Base-by-base conservation (phyloP, 2,329 filamentous ascomycete species). In the Exophiala sideris region DNA sequence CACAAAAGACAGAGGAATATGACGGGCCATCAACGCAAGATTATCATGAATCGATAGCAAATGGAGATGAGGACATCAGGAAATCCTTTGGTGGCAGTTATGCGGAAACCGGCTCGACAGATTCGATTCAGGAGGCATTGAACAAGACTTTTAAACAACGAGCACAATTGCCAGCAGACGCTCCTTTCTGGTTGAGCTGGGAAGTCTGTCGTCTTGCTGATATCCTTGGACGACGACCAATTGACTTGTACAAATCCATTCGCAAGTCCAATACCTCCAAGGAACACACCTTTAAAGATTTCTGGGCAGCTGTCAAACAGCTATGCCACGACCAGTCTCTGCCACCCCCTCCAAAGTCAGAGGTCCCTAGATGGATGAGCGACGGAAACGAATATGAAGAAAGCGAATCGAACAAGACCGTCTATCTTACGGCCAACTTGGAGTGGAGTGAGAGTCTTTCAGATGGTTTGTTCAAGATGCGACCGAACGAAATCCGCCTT, bases 381-480 rank as follows among this genome's bases (percentile, higher is more conserved):
- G 39, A 34, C 9, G 36, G 54, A 10, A 39, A 51, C 11, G 36
- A 44, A 18, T 54, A 60, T 34, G 40, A 44, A 14, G 45, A 60
- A 36, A n/a, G 12, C 21, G 33, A 51, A 12, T 40, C 34, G 12
- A 64, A 68, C 18, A 69, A 71, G 50, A 67, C 68, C 5, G 70
- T 76, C 2, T 67, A 71, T 3, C 58, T 77, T 1, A 71, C 68
- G 0, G 75, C 73, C 1, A 65, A 68, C 5, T 57, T 79, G 21
- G 65, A 70, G 3, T 75, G 72, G 69, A 67, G 68, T 41, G 50
- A 63, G 7, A 56, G 66, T 34, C 49, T 58, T 3, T 66, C 72
- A 38, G 50, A 62, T 3, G 67, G 70, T 0, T 64, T 72, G 5
- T 67, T 76, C 33, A 69, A 69, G 35, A 57, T 78, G 29, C 68